Evolutionary conservation across 2,329 filamentous ascomycete species (phyloP).

Genomic region (Pseudocercospora eumusae): DNA sequence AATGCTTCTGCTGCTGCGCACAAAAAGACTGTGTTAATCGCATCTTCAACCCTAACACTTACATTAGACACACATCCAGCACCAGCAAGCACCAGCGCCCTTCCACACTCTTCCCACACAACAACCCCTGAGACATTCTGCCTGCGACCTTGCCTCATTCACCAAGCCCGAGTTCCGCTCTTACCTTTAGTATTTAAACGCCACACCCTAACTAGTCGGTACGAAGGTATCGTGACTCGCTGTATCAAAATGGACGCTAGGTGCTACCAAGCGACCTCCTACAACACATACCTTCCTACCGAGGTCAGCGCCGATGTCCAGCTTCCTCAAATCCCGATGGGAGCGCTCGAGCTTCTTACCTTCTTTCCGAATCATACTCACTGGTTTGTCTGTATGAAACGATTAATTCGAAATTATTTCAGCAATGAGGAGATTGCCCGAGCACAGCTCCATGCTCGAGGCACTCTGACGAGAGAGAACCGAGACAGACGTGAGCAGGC

Average conservation of each 20-base stretch:
- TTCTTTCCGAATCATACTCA: constrained; percentile 15
- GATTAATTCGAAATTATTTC: constrained; percentile 18
- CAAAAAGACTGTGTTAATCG: not conserved
- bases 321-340: constrained; percentile 12
- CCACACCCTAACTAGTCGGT: not conserved
- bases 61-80: not conserved
- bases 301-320: not conserved
- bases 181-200: not conserved
- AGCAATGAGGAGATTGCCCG: constrained; percentile 13
- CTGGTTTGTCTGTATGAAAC: not conserved
- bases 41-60: not conserved
- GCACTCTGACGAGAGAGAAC: not conserved
- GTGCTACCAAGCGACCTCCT: not conserved
- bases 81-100: not conserved
- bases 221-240: not conserved
- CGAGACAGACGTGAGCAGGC: constrained; percentile 6
- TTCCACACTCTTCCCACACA: not conserved
- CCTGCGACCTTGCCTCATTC: not conserved
- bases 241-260: not conserved
- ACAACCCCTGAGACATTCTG: not conserved
- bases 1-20: not conserved
- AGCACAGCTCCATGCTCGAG: constrained; percentile 19
- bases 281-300: not conserved
- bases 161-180: not conserved
- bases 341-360: constrained; percentile 4